These are phyloP conservation scores for Logfia minima DNA, from an alignment of 129 eudicot genomes.

Conservation along the genomic window DNA sequence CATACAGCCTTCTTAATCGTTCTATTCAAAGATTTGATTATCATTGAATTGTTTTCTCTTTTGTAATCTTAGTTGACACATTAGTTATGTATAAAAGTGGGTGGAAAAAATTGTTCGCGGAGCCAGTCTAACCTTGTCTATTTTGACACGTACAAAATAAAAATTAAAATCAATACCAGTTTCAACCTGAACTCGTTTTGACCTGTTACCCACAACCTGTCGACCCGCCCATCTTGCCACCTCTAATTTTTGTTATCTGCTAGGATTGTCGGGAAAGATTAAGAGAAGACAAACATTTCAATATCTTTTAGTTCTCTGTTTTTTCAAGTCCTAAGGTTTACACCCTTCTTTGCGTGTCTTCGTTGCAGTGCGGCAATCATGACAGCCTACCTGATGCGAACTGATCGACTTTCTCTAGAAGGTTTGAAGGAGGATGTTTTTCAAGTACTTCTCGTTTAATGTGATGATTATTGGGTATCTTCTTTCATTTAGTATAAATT, in stretches of 20 bases:
- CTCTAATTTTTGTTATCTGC: not conserved
- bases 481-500: not conserved
- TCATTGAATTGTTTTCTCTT: not conserved
- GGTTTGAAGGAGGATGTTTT: conserved; percentile 45
- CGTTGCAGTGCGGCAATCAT: conserved; percentile 94
- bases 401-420: conserved; percentile 74
- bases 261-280: conserved; percentile 5
- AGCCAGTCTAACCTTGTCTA: not conserved
- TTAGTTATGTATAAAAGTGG: not conserved
- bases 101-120: not conserved
- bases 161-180: too few relatives aligned
- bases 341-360: conserved; percentile 65
- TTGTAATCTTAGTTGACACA: not conserved
- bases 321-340: conserved; percentile 47
- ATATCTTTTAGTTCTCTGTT: conserved; percentile 38
- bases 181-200: not conserved
- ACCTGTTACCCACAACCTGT: not conserved
- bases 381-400: conserved; percentile 93
- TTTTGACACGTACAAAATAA: not conserved
- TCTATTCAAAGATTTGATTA: not conserved
- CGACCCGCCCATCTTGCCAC: not conserved
- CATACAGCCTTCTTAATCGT: not conserved
- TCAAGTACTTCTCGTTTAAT: conserved; percentile 12
- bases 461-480: not conserved
- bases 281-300: conserved; percentile 28